Base-by-base conservation (phyloP, 139 green algal species). In the Penium margaritaceum region DNA sequence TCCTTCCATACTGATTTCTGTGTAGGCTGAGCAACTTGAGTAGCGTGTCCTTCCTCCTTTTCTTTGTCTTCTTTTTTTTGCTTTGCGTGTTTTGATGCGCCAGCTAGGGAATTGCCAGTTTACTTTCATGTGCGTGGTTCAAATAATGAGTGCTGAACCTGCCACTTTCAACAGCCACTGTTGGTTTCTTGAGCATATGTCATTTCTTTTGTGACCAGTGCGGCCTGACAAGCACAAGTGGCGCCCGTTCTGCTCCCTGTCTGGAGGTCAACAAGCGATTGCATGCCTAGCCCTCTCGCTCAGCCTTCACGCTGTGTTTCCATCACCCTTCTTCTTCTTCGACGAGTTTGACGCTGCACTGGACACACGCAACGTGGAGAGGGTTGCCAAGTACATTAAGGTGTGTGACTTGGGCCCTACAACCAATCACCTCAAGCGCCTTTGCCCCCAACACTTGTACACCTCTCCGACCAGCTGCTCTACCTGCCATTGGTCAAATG, bases 301-400 rank as follows among this genome's bases (percentile, higher is more conserved):
- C 71, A 69, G 46, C 57, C 39, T 82, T 55, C 87, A 93, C 79
- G 85, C 85, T 0, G 77, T 83, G 41, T 85, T 87, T 27, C 90
- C 90, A 1, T 91, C 86, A 0, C 88, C 90, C 5, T 93, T 95
- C 62, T 92, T 90, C 77, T 92, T 95, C 51, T 95, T 95, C 70
- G 90, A 95, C 63, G 90, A 95, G 44, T 83, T 92, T 17, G 85
- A 89, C 39, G 75, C 74, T 5, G 83, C 83, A 12, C 77, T 91
- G 61, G 87, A 91, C 81, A 89, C 84, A 14, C 57, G 74, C 12
- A 84, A 86, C 38, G 86, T 86, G 0, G 53, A 35, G 5, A 72
- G 81, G 1, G 76, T 93, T 19, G 85, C 86, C 1, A 67, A 85
- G 9, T 92, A 84, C 78, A n/a, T n/a, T n/a, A n/a, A n/a, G n/a